Percentiles rank a stretch among this genome's conserved stretches.
These are phyloP conservation scores for Boletus rufocinnamomeus DNA, from an alignment of 768 basidiomycete species.

Conservation along the genomic window DNA sequence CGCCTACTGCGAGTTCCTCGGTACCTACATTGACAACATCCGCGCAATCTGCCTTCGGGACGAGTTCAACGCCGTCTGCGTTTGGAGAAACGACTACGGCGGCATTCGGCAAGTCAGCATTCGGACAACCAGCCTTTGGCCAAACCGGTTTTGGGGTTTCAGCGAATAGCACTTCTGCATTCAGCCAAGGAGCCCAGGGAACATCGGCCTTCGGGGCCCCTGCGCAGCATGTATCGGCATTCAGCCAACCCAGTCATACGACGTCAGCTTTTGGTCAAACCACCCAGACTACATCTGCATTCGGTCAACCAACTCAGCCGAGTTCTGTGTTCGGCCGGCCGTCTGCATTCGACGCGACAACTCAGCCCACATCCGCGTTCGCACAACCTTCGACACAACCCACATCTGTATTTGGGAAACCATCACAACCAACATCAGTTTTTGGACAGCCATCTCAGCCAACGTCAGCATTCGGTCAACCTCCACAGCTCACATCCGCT, in stretches of 20 bases:
- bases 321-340: slow-evolving; percentile 41
- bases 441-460: slow-evolving; percentile 38
- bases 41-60: slow-evolving; percentile 43
- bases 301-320: slow-evolving; percentile 36
- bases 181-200: slow-evolving; percentile 32
- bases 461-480: slow-evolving; percentile 41
- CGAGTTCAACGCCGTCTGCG: slow-evolving; percentile 29
- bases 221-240: slow-evolving; percentile 36
- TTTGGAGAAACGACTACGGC: slow-evolving; percentile 34
- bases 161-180: slow-evolving; percentile 18
- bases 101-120: slow-evolving; percentile 29
- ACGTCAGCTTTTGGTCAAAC: slow-evolving; percentile 42
- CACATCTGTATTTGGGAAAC: slow-evolving; percentile 36
- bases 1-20: slow-evolving; percentile 14
- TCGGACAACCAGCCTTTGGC: slow-evolving; percentile 46
- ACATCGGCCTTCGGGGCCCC: slow-evolving; percentile 40
- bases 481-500: slow-evolving; percentile 30
- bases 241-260: slow-evolving; percentile 40
- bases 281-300: slow-evolving; percentile 28
- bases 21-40: slow-evolving; percentile 28
- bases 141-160: slow-evolving; percentile 33
- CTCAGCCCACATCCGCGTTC: slow-evolving; percentile 30
- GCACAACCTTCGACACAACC: slow-evolving; percentile 33
- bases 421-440: slow-evolving; percentile 27
- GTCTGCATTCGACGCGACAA: slow-evolving; percentile 38